Conservation (phyloP, 805 yeast genomes). For the Teunomyces lycoperdinae region DNA sequence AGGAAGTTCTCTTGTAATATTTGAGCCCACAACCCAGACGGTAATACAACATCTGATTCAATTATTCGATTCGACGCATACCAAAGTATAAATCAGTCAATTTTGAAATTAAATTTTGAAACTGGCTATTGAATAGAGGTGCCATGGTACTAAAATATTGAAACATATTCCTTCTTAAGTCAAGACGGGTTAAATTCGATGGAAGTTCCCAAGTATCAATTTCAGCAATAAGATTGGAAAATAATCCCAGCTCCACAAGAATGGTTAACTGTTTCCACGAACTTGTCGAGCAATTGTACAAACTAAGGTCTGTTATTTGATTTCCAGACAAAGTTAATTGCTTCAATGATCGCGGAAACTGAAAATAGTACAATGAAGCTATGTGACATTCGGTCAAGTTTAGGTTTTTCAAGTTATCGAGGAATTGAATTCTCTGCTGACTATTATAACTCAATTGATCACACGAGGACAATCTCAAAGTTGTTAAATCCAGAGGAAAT, state of each 20-base stretch:
- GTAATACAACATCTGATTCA: conserved; percentile 7
- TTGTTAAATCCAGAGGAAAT: conserved; percentile 27
- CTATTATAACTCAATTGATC: not conserved
- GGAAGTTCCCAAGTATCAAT: conserved; percentile 15
- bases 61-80: conserved; percentile 6
- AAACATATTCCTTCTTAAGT: conserved; percentile 21
- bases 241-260: conserved; percentile 22
- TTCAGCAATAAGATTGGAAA: conserved; percentile 18
- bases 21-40: conserved; percentile 4
- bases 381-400: conserved; percentile 25
- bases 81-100: conserved; percentile 6
- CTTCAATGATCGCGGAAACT: conserved; percentile 21
- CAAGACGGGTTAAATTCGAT: conserved; percentile 17
- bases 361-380: conserved; percentile 15
- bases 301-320: conserved; percentile 16
- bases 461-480: conserved; percentile 20
- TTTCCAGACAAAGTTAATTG: conserved; percentile 25
- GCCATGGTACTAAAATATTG: conserved; percentile 1
- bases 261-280: conserved; percentile 25
- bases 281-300: conserved; percentile 14
- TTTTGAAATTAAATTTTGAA: conserved; percentile 4
- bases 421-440: conserved; percentile 19
- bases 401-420: conserved; percentile 17
- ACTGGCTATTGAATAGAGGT: conserved; percentile 4
- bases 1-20: conserved; percentile 9